These are phyloP conservation scores for Daedaleopsis nitida DNA, from an alignment of 768 basidiomycete genomes.

Conservation along the genomic window DNA sequence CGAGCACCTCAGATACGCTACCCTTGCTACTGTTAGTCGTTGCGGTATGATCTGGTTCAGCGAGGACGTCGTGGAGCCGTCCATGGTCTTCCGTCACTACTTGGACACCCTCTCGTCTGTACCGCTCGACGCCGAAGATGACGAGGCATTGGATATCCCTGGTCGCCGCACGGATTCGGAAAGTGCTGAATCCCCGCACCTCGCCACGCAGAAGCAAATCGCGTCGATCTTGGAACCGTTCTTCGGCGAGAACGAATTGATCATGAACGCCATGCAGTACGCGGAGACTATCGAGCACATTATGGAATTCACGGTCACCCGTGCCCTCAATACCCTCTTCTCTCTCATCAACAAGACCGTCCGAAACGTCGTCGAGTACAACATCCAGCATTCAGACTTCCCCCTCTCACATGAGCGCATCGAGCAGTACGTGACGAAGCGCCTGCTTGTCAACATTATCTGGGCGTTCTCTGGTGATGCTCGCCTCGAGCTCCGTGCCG, in stretches of 20 bases:
- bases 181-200: slow-evolving; percentile 58
- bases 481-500: slow-evolving; percentile 84
- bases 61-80: slow-evolving; percentile 88
- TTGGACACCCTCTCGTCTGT: slow-evolving; percentile 72
- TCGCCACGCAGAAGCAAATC: slow-evolving; percentile 75
- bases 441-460: slow-evolving; percentile 87
- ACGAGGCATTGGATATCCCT: slow-evolving; percentile 63
- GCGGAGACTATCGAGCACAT: slow-evolving; percentile 92
- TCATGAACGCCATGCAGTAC: slow-evolving; percentile 74
- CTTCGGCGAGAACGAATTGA: slow-evolving; percentile 82
- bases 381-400: slow-evolving; percentile 93
- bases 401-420: slow-evolving; percentile 82
- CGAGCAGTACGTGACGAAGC: slow-evolving; percentile 89
- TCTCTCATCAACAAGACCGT: slow-evolving; percentile 96
- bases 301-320: slow-evolving; percentile 95
- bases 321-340: slow-evolving; percentile 94
- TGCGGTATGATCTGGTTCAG: slow-evolving; percentile 99
- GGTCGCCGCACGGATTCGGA: slow-evolving; percentile 59
- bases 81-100: slow-evolving; percentile 92
- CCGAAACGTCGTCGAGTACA: slow-evolving; percentile 93
- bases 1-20: slow-evolving; percentile 95
- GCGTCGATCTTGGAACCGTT: slow-evolving; percentile 76
- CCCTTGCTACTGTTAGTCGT: slow-evolving; percentile 97
- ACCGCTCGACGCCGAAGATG: slow-evolving; percentile 88
- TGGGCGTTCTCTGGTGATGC: slow-evolving; percentile 99